Base-by-base conservation (phyloP, 1,284 basidiomycete genomes). In the Vanrija sp. region DNA sequence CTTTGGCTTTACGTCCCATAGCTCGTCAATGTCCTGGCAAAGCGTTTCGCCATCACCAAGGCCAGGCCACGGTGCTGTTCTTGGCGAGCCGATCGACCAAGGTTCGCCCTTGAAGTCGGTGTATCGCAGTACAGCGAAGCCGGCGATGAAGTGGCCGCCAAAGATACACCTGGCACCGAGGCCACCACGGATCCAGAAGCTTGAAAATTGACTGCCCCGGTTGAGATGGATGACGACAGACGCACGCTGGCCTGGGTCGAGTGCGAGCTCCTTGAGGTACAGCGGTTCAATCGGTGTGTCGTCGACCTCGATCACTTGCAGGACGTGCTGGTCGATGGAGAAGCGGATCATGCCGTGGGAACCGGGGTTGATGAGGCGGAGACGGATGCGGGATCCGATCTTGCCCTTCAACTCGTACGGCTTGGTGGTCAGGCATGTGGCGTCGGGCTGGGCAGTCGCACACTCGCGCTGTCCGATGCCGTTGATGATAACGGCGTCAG, bases 171-270 rank as follows among this genome's bases (percentile, higher is more conserved):
- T 25, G 6, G 52, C 57, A 34, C 66, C 68, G 14, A 64, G 54
- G 14, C 55, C 52, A 1, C 67, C 63, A 14, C 75, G 65, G 15
- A 77, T 57, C 60, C 61, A 75, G 56, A 69, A 76, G 10, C 64
- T 54, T 28, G 66, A 62, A 8, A 67, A 66, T 7, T 43, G 49
- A 3, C 40, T 29, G 39, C 72, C 68, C 39, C 65, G 50, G 40
- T 61, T 55, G 14, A 73, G 67, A 46, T 68, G 56, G 25, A 77
- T 46, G 26, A 76, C 52, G 28, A 67, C 65, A 8, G 69, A 72
- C 48, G 67, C 68, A 49, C 76, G 67, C 57, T 76, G 69, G 0
- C 66, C 73, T 2, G 61, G 58, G 2, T 51, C 62, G 3, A 68
- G 42, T 3, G 54, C 46, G 4, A 69, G 16, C 47, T 72, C 67